Percentiles rank a stretch among this genome's conserved stretches.
phyloP scores from a whole-genome alignment of 768 basidiomycete species.

The Boletellus sp. region DNA sequence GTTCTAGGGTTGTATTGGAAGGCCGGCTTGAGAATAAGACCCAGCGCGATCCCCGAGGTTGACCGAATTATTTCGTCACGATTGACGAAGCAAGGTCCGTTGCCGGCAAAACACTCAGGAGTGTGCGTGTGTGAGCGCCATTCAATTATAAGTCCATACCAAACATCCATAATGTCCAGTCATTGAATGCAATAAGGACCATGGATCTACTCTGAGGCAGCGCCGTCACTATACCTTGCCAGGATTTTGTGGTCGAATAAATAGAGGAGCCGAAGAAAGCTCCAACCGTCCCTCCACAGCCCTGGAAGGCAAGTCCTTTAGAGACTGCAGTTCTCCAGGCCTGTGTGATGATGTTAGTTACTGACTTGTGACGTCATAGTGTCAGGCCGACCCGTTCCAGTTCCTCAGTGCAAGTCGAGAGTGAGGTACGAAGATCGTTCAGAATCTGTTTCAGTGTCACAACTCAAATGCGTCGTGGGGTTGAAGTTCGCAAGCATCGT shows the following conservation, averaged over 20 bases:
- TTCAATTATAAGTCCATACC: constrained; percentile 7
- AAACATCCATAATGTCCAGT: constrained; percentile 4
- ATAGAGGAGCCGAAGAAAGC: constrained; percentile 6
- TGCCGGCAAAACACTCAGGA: constrained; percentile 2
- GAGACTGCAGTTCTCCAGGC: constrained; percentile 6
- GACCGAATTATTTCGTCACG: constrained; percentile 22
- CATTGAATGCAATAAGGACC: not conserved
- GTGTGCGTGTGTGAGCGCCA: not conserved
- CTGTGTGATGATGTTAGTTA: constrained; percentile 5
- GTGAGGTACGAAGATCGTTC: constrained; percentile 17
- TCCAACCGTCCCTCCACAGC: constrained; percentile 11
- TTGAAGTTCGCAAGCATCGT: constrained; percentile 16
- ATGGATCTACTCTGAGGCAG: not conserved
- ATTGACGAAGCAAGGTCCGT: constrained; percentile 11
- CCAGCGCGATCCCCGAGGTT: constrained; percentile 20
- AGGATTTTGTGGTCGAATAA: not conserved
- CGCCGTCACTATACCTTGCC: constrained; percentile 16
- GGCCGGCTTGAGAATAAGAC: constrained; percentile 21
- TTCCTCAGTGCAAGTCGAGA: constrained; percentile 16
- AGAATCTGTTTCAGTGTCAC: constrained; percentile 12
- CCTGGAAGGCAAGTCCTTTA: constrained; percentile 7
- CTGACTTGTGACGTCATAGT: not conserved
- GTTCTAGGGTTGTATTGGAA: constrained; percentile 28
- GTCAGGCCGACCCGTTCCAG: constrained; percentile 17
- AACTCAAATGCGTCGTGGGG: not conserved